These are phyloP conservation scores for Suillus plorans DNA, from an alignment of 768 basidiomycete species.

Conservation along the genomic window DNA sequence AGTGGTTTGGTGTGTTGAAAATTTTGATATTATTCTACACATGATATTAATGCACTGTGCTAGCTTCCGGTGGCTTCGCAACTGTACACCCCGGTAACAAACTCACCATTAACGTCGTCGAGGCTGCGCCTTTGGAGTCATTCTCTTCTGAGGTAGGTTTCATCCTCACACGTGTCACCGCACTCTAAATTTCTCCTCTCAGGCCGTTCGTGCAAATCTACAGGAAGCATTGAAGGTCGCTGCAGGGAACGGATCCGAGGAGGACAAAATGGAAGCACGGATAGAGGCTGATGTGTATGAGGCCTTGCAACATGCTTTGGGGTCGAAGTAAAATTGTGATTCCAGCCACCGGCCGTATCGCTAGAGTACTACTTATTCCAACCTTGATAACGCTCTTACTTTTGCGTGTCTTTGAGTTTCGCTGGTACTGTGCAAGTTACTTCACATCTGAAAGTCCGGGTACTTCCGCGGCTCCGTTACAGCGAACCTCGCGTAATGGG, in stretches of 20 bases:
- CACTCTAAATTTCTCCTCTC: slow-evolving; percentile 13
- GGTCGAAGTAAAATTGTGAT: slow-evolving; percentile 38
- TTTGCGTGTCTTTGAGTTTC: background rate
- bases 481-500: background rate
- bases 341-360: slow-evolving; percentile 4
- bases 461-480: background rate
- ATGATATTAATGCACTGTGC: slow-evolving; percentile 7
- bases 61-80: slow-evolving; percentile 96
- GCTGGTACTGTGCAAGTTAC: background rate
- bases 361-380: slow-evolving; percentile 15
- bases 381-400: background rate
- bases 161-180: slow-evolving; percentile 1
- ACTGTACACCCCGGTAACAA: slow-evolving; percentile 97
- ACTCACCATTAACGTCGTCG: slow-evolving; percentile 94
- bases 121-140: slow-evolving; percentile 88
- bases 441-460: background rate
- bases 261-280: slow-evolving; percentile 89
- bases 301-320: slow-evolving; percentile 84
- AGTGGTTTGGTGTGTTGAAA: slow-evolving; percentile 86
- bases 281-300: slow-evolving; percentile 98
- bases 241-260: slow-evolving; percentile 83
- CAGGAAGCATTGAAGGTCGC: slow-evolving; percentile 85
- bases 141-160: slow-evolving; percentile 84
- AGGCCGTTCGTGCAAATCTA: slow-evolving; percentile 90
- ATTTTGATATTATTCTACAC: background rate